Evolutionary conservation across 23 red algal genomes (phyloP), one percentile per base, ranked within the genome.

Genomic region (Gracilaria domingensis): DNA sequence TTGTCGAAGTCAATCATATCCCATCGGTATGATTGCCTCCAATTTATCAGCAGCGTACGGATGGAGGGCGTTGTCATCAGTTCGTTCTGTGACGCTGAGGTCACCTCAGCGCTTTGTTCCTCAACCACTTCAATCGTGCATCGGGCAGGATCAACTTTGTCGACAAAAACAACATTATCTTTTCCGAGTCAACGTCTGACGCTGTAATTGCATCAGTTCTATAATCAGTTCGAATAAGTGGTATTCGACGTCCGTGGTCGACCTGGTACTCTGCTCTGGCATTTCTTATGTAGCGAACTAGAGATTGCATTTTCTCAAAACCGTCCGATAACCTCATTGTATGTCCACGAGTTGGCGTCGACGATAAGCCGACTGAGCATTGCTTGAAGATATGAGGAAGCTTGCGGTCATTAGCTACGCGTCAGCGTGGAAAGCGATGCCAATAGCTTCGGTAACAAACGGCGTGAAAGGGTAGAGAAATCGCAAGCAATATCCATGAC

Each of bases 401-500:
- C 89, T 30, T 74, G 23, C 76, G n/a, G n/a, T 88, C 84, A 8
- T 39, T 56, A 37, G n/a, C 77, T 66, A 2, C 30, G n/a, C 65
- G 12, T 92, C 93, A 73, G n/a, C 80, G 23, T 34, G 91, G 91
- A 39, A 99, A 91, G 42, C 97, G 84, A 80, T 99, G 97, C 89
- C 90, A 99, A 94, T 38, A 14, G 97, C 90, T 82, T 99, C 97
- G 25, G 97, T 99, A 24, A 99, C 90, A 77, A 84, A 99, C 12
- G 97, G 97, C 97, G 96, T 99, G 56, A 96, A 99, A 25, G 97
- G 97, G 91, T 99, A 94, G 47, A 99, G 70, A 70, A 99, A 84
- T 14, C 97, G 91, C 35, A 99, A 75, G 86, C 89, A 93, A 30
- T 92, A 79, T 99, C 97, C 83, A 95, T 88, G 9, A 95, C 94